A percentile compares a stretch with the other conserved stretches of the same genome.
phyloP scores from a whole-genome alignment of 768 basidiomycete genomes.

The Xerocomus spinulosus region DNA sequence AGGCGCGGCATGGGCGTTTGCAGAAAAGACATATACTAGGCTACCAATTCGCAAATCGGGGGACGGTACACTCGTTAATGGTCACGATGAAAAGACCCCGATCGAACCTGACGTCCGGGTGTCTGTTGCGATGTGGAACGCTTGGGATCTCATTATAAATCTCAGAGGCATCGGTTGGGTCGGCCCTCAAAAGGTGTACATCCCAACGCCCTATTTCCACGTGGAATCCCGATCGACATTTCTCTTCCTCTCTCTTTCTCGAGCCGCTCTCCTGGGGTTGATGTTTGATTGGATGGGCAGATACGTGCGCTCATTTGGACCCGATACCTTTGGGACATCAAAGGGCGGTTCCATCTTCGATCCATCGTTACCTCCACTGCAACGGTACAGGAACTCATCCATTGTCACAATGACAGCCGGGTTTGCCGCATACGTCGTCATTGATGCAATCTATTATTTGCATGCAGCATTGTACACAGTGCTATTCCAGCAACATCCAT shows the following conservation, averaged over 20 bases:
- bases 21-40: conserved; percentile 10
- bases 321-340: conserved; percentile 34
- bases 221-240: conserved; percentile 21
- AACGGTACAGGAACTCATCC: conserved; percentile 40
- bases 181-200: conserved; percentile 7
- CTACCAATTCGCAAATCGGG: conserved; percentile 3
- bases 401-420: conserved; percentile 42
- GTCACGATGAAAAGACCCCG: background rate
- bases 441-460: conserved; percentile 42
- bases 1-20: conserved; percentile 20
- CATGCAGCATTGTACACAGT: conserved; percentile 41
- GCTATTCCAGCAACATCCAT: conserved; percentile 44
- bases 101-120: conserved; percentile 1
- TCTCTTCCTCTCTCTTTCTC: conserved; percentile 12
- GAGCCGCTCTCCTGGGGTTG: background rate
- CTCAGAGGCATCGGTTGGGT: conserved; percentile 28
- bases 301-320: conserved; percentile 28
- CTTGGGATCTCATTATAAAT: conserved; percentile 24
- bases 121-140: conserved; percentile 23
- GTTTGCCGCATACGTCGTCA: conserved; percentile 39
- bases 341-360: conserved; percentile 38
- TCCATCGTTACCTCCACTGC: conserved; percentile 28
- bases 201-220: conserved; percentile 12
- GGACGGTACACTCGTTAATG: background rate
- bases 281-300: conserved; percentile 2